Evolutionary conservation across 768 basidiomycete genomes (phyloP).

Genomic region (Tylopilus felleus): DNA sequence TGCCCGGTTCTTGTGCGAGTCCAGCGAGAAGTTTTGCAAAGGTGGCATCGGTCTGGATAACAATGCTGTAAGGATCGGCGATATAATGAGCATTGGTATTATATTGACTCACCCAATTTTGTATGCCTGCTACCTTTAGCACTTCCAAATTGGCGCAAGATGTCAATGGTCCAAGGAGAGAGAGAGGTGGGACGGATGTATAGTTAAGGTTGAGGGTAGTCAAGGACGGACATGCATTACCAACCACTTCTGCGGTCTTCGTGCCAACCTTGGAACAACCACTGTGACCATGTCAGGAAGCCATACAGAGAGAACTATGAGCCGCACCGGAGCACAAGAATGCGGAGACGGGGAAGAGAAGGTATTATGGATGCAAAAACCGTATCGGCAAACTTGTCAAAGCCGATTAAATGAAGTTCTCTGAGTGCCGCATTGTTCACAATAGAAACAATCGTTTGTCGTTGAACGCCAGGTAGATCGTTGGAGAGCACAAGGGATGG

Average conservation of each 20-base stretch:
- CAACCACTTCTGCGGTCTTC: conserved; percentile 44
- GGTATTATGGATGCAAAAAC: conserved; percentile 49
- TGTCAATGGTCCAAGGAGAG: conserved; percentile 41
- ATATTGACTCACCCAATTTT: conserved; percentile 49
- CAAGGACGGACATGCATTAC: conserved; percentile 42
- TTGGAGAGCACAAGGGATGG: conserved; percentile 43
- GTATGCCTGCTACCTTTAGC: conserved; percentile 60
- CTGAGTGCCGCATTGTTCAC: conserved; percentile 31
- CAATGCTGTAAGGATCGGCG: background rate
- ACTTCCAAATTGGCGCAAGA: conserved; percentile 44
- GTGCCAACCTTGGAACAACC: conserved; percentile 57
- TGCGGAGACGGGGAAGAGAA: conserved; percentile 41
- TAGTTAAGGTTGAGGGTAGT: conserved; percentile 55
- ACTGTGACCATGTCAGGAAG: conserved; percentile 34
- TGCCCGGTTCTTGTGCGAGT: conserved; percentile 18
- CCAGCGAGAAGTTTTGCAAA: conserved; percentile 43
- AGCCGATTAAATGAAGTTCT: conserved; percentile 49
- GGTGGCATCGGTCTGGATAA: conserved; percentile 52
- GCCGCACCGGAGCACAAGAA: conserved; percentile 54
- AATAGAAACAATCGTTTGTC: conserved; percentile 47
- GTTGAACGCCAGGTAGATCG: conserved; percentile 51
- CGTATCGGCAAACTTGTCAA: conserved; percentile 50
- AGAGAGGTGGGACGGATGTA: conserved; percentile 50
- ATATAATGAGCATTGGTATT: background rate
- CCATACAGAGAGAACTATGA: background rate